A percentile compares a stretch with the other conserved stretches of the same genome.
These are phyloP conservation scores for Termitomyces sp. DNA, from an alignment of 768 basidiomycete genomes.

Conservation along the genomic window DNA sequence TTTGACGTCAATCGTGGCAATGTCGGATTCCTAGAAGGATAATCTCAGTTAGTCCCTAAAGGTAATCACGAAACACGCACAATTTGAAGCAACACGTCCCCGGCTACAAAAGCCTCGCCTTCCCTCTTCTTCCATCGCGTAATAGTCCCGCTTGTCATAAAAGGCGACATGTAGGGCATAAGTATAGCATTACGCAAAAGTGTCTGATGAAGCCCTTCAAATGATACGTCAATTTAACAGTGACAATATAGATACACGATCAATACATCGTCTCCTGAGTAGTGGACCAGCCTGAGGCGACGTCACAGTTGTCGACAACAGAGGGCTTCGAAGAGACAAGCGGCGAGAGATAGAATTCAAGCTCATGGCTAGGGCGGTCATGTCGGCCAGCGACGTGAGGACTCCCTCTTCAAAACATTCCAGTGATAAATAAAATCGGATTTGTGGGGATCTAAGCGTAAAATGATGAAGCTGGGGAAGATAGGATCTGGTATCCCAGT, in stretches of 20 bases:
- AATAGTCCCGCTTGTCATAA: slow-evolving; percentile 83
- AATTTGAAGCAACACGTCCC: slow-evolving; percentile 75
- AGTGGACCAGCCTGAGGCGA: slow-evolving; percentile 15
- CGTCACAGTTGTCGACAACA: slow-evolving; percentile 19
- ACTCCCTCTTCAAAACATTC: not conserved
- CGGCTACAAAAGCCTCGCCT: slow-evolving; percentile 63
- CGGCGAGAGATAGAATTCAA: slow-evolving; percentile 11
- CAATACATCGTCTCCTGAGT: slow-evolving; percentile 19
- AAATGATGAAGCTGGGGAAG: not conserved
- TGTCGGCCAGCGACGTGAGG: slow-evolving; percentile 23
- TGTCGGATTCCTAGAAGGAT: slow-evolving; percentile 58
- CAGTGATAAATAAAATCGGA: not conserved
- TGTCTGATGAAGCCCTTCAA: slow-evolving; percentile 29
- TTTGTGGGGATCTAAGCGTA: not conserved
- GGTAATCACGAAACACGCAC: slow-evolving; percentile 30
- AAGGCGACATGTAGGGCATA: slow-evolving; percentile 90
- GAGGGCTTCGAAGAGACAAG: slow-evolving; percentile 19
- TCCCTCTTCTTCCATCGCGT: slow-evolving; percentile 74
- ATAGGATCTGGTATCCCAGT: not conserved
- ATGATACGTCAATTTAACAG: not conserved
- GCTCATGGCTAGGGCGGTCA: slow-evolving; percentile 11
- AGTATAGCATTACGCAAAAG: slow-evolving; percentile 29
- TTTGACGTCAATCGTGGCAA: slow-evolving; percentile 82
- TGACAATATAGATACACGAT: not conserved
- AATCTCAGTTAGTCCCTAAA: not conserved